phyloP scores from a whole-genome alignment of 73 alveolate genomes.

The Tetrahymena borealis region DNA sequence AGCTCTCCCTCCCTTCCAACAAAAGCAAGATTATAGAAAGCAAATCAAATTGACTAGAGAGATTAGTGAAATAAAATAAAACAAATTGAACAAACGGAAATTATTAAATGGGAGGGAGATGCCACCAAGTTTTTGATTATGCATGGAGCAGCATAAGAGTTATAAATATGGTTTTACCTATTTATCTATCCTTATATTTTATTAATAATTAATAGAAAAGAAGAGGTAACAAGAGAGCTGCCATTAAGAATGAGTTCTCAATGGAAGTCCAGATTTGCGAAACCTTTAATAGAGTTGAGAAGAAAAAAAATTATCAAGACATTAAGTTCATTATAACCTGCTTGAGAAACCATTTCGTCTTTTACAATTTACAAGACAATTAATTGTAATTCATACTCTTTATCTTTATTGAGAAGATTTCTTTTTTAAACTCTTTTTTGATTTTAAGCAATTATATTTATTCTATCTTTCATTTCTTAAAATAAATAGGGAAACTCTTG shows the following conservation, averaged over 20 bases:
- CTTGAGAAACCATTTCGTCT: slow-evolving; percentile 29
- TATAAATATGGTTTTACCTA: no score
- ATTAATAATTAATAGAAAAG: not conserved
- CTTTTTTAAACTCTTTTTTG: not conserved
- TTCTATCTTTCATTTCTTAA: not conserved
- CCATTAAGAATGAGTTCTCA: not conserved
- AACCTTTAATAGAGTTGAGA: not conserved
- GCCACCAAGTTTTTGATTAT: no score
- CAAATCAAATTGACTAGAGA: no score
- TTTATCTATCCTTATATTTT: no score
- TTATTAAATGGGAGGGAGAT: no score
- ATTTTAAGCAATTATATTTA: no score
- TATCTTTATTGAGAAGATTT: not conserved
- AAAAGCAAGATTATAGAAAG: no score
- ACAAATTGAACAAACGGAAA: no score
- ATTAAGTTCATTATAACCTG: slow-evolving; percentile 32
- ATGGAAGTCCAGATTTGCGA: slow-evolving; percentile 12
- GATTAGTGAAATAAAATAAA: no score
- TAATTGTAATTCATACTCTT: slow-evolving; percentile 4
- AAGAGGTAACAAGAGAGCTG: not conserved
- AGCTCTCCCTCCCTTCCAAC: no score
- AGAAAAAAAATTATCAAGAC: slow-evolving; percentile 13
- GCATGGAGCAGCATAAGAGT: no score
- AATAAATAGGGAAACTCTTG: slow-evolving; percentile 12
- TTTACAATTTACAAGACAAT: slow-evolving; percentile 12